Evolutionary conservation across 768 basidiomycete genomes (phyloP), one percentile per base, ranked within the genome.

Genomic region (Pleurotus pulmonarius): DNA sequence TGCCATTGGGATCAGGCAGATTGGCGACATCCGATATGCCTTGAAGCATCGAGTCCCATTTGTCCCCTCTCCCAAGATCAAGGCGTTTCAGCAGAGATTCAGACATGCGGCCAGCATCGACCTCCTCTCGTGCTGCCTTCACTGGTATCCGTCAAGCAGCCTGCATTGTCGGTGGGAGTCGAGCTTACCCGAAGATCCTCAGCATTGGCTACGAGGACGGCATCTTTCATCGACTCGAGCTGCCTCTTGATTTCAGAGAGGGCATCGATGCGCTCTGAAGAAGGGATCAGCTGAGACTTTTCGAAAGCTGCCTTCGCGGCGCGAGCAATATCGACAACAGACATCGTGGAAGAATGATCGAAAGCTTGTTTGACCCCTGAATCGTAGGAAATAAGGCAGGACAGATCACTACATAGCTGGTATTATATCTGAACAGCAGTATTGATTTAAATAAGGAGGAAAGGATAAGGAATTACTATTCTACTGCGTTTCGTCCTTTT

Each of bases 31-130:
- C 94, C 8, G 80, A 65, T 39, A 98, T 80, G 13, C 97, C 97
- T 60, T 92, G 85, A 4, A 98, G 77, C 92, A 98, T 96, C 0
- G 90, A 83, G 24, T 91, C 87, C 90, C 93, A 98, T 71, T 98
- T 99, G 65, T 92, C 92, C 34, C 82, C 82, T 56, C 76, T 82
- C 64, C 72, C 73, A 55, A 92, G 80, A 67, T 97, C 93, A 22
- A 99, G 77, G 16, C 97, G 85, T 46, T 88, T 91, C n/a, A 95
- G 72, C 52, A 98, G 73, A 5, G 95, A 83, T 2, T 77, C 75
- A 0, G 94, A 89, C 79, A 99, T 92, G 12, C 83, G 84, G 0
- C 94, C 95, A 0, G 88, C 82, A 39, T 85, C 83, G 2, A 94
- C 93, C 58, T 94, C 90, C 8, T 67, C 70, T 67, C 83, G 78